phyloP scores from a whole-genome alignment of 2,329 filamentous ascomycete species.

The Pyrenophora graminea region DNA sequence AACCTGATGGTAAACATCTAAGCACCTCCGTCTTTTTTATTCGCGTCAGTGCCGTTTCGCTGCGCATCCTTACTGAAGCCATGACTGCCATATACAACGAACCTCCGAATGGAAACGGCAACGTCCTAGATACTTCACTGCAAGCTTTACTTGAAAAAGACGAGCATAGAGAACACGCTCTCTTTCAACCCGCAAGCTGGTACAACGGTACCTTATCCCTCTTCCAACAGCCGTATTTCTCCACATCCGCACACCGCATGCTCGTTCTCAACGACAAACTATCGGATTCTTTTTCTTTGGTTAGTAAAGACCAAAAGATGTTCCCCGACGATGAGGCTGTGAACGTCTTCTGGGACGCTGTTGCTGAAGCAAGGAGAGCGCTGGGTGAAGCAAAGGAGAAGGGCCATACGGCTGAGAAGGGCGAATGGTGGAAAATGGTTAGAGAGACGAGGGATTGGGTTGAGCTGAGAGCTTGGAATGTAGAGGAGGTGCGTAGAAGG shows the following conservation, averaged over 20 bases:
- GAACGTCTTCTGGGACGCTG: constrained; percentile 23
- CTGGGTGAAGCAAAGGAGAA: constrained; percentile 14
- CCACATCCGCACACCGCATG: neutral
- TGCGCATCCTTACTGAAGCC: constrained; percentile 28
- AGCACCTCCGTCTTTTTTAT: constrained; percentile 35
- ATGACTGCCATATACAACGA: constrained; percentile 32
- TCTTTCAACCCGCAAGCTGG: constrained; percentile 5
- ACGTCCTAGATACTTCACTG: neutral
- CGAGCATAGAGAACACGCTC: neutral
- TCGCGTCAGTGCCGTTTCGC: constrained; percentile 1
- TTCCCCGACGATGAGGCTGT: constrained; percentile 18
- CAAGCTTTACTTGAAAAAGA: neutral
- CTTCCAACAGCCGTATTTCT: neutral
- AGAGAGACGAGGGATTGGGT: constrained; percentile 13
- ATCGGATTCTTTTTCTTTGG: neutral
- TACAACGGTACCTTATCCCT: neutral
- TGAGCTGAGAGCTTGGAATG: constrained; percentile 10
- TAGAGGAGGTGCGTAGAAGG: neutral
- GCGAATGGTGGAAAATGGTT: constrained; percentile 10
- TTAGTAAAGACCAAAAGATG: neutral
- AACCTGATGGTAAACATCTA: constrained; percentile 22
- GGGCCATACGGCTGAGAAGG: constrained; percentile 2
- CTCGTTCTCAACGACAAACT: neutral
- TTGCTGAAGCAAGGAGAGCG: constrained; percentile 17
- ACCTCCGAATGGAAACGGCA: constrained; percentile 20